phyloP scores from a whole-genome alignment of 2,329 filamentous ascomycete genomes.

The Akanthomyces uredinophilus region DNA sequence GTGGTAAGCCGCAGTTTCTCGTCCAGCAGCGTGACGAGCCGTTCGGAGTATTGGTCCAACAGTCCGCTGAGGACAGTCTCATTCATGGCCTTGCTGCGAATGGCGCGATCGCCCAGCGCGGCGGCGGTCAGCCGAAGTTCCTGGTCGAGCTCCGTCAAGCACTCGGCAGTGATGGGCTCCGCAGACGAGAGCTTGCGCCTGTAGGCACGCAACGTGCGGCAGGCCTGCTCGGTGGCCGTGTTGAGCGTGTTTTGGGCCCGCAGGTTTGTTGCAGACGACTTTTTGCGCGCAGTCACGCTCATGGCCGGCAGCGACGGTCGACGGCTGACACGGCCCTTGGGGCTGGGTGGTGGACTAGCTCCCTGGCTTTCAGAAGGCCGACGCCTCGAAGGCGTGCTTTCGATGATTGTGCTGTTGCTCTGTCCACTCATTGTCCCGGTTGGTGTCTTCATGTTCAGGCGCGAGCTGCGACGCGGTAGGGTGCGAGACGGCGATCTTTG shows the following conservation, averaged over 20 bases:
- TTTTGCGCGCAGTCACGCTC: conserved; percentile 42
- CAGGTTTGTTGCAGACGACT: conserved; percentile 41
- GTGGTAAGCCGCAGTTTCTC: conserved; percentile 57
- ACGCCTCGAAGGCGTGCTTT: conserved; percentile 42
- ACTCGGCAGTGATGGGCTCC: conserved; percentile 51
- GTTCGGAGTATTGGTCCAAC: conserved; percentile 70
- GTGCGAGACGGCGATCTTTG: conserved; percentile 52
- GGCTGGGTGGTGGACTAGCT: conserved; percentile 47
- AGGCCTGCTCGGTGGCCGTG: conserved; percentile 60
- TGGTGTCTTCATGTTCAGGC: conserved; percentile 43
- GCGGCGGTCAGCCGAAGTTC: conserved; percentile 59
- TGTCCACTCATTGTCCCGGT: conserved; percentile 37
- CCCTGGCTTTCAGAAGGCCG: conserved; percentile 41
- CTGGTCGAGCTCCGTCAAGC: conserved; percentile 58
- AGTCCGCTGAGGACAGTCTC: conserved; percentile 58
- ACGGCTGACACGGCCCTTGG: conserved; percentile 40
- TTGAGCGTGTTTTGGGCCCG: conserved; percentile 52
- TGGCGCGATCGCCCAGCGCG: conserved; percentile 53
- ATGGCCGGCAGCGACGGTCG: conserved; percentile 52
- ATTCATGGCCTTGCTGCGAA: conserved; percentile 49
- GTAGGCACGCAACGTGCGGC: conserved; percentile 56
- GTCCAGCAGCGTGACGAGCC: conserved; percentile 65
- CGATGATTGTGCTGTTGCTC: conserved; percentile 32
- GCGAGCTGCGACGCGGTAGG: conserved; percentile 50
- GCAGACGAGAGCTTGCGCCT: conserved; percentile 57